Evolutionary conservation across 1,284 basidiomycete species (phyloP), one percentile per base, ranked within the genome.

Genomic region (Fistulinella staudtii): DNA sequence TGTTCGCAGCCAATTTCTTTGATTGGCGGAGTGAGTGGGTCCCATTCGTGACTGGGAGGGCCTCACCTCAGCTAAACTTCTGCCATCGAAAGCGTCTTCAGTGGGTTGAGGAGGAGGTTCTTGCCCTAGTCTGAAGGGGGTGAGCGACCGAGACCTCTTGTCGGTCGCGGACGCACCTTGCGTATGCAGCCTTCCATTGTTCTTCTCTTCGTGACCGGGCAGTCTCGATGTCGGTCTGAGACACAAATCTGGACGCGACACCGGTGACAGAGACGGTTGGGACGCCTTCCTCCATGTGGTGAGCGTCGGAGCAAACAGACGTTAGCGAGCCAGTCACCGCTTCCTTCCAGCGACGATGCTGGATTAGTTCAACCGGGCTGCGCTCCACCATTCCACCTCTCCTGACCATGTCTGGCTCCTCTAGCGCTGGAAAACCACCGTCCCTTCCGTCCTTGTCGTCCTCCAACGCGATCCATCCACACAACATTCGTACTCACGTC

Each of bases 101-200:
- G 77, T 74, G 31, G 85, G 83, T 58, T 76, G 76, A 8, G 82
- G 81, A 6, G 92, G 91, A 5, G 93, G 91, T 52, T 90, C 89
- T 66, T 94, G 89, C 25, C 93, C 90, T 15, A 95, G 72, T 58
- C 79, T 90, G 66, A 33, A 55, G 30, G 45, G 43, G 34, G 43
- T 61, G 39, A 47, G 28, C 41, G 44, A 46, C 35, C 43, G 42
- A 38, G 36, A 21, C 25, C 3, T 9, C 18, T 8, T 7, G 33
- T 17, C 18, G 36, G 20, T 42, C 15, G 18, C 11, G 22, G 45
- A 64, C 67, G 43, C 54, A 87, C 89, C 91, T 79, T 31, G 85
- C 91, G 68, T 95, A 96, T 13, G 93, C 93, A 11, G 88, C 92
- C 60, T 84, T 89, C 89, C 93, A 94, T 60, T 94, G 89, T 57